These are phyloP conservation scores for Kregervanrija pseudodelftensis DNA, from an alignment of 805 yeast species.

Conservation along the genomic window DNA sequence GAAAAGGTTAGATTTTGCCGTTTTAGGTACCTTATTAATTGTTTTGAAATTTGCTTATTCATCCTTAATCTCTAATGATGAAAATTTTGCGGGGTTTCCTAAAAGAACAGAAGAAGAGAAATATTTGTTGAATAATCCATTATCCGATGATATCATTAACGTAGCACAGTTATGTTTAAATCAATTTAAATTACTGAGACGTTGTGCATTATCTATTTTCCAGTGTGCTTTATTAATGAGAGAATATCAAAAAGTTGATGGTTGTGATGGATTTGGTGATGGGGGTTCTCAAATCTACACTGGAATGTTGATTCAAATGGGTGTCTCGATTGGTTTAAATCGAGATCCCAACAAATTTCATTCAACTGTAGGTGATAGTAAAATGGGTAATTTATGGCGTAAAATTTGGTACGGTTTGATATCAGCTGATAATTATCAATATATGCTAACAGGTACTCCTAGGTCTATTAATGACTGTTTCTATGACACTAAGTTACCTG, in stretches of 20 bases:
- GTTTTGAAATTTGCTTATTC: slow-evolving; percentile 38
- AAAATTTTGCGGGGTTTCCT: slow-evolving; percentile 18
- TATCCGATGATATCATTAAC: slow-evolving; percentile 36
- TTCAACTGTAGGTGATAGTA: slow-evolving; percentile 8
- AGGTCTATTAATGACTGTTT: slow-evolving; percentile 30
- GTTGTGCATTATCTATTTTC: slow-evolving; percentile 42
- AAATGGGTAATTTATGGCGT: slow-evolving; percentile 41
- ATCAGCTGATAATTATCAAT: slow-evolving; percentile 37
- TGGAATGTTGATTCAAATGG: slow-evolving; percentile 59
- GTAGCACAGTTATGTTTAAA: slow-evolving; percentile 50
- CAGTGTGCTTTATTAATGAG: slow-evolving; percentile 49
- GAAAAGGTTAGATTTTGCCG: slow-evolving; percentile 41
- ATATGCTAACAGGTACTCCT: slow-evolving; percentile 43
- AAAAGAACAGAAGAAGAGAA: slow-evolving; percentile 17
- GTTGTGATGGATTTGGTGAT: slow-evolving; percentile 46
- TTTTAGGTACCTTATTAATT: slow-evolving; percentile 38
- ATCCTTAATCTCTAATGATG: slow-evolving; percentile 30
- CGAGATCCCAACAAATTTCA: slow-evolving; percentile 55
- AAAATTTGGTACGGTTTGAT: slow-evolving; percentile 52
- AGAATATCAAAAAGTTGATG: slow-evolving; percentile 42
- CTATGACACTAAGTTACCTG: slow-evolving; percentile 49
- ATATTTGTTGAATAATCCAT: slow-evolving; percentile 39
- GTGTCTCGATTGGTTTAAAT: slow-evolving; percentile 57
- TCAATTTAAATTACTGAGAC: slow-evolving; percentile 43
- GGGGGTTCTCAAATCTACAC: slow-evolving; percentile 50